A percentile compares a stretch with the other conserved stretches of the same genome.
Conservation (phyloP, 2,329 filamentous ascomycete genomes). For the Cordyceps cateniannulata region DNA sequence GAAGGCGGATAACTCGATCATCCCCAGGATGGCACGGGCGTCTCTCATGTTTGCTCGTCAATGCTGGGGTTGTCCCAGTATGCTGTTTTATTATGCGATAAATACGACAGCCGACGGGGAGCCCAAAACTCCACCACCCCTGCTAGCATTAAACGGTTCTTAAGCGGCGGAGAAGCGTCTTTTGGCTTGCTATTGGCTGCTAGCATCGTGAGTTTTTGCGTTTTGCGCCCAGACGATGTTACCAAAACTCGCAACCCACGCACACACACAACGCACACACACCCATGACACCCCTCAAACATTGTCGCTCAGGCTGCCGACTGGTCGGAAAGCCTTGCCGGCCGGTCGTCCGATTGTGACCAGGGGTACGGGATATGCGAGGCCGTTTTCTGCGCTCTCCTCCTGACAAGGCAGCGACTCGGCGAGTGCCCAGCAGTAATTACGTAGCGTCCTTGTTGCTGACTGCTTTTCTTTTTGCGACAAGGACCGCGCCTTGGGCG, state of each 20-base stretch:
- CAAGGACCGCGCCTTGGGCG: no score
- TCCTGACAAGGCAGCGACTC: neutral
- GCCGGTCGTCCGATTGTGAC: neutral
- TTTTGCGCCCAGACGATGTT: neutral
- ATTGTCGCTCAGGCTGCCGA: neutral
- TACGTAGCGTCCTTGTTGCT: neutral
- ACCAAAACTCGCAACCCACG: neutral
- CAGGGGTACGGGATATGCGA: neutral
- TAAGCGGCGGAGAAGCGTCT: neutral
- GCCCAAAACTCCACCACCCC: neutral
- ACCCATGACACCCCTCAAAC: neutral
- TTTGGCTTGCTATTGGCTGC: neutral
- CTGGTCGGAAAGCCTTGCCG: neutral
- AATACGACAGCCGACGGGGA: conserved; percentile 7
- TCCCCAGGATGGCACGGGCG: neutral
- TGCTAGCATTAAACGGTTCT: neutral
- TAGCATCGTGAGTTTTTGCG: neutral
- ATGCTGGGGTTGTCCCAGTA: neutral
- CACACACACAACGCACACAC: no score
- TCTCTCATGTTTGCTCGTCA: neutral
- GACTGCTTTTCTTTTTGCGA: neutral
- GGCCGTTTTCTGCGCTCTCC: neutral
- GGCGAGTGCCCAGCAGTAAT: neutral
- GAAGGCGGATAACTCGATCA: neutral
- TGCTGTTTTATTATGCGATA: conserved; percentile 2